phyloP scores from a whole-genome alignment of 768 basidiomycete genomes.

The Tulasnella sp. region DNA sequence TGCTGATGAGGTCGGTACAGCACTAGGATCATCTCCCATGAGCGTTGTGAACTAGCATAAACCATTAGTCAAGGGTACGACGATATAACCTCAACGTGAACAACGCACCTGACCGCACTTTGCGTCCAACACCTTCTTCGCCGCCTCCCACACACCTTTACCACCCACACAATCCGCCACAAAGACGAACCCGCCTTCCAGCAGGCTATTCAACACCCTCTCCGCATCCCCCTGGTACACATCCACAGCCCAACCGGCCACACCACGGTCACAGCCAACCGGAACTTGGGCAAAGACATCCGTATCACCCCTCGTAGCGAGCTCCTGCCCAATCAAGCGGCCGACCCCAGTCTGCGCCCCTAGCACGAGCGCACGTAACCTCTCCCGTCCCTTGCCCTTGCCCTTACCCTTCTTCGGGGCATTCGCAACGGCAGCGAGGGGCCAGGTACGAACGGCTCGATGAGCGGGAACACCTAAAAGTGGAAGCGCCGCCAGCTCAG shows the following conservation, averaged over 20 bases:
- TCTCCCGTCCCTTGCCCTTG: neutral
- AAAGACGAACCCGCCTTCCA: conserved; percentile 47
- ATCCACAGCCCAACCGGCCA: conserved; percentile 36
- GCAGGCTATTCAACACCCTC: neutral
- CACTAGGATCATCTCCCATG: conserved; percentile 51
- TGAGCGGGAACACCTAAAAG: conserved; percentile 70
- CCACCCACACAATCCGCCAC: conserved; percentile 79
- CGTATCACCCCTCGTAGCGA: conserved; percentile 53
- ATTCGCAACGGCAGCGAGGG: conserved; percentile 23
- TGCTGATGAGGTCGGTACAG: conserved; percentile 57
- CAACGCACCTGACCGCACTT: conserved; percentile 26
- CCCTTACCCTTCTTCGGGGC: conserved; percentile 15
- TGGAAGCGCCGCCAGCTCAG: conserved; percentile 71
- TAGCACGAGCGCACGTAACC: conserved; percentile 46
- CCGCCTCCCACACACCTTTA: conserved; percentile 62
- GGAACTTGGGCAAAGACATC: conserved; percentile 57
- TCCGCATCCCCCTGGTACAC: conserved; percentile 13
- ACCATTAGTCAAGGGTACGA: conserved; percentile 11
- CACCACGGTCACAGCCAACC: conserved; percentile 41
- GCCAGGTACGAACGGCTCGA: conserved; percentile 62
- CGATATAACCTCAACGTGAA: neutral
- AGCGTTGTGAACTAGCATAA: conserved; percentile 57
- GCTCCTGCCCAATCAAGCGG: conserved; percentile 66
- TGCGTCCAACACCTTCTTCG: conserved; percentile 43
- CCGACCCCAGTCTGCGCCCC: conserved; percentile 64